phyloP scores from a whole-genome alignment of 129 eudicot genomes.

The Daucus carota region DH1_v3.0 NC_030382.2:53979001-53979500 shows the following conservation, averaged over 20 bases:
- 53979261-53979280: not conserved
- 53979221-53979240: not conserved
- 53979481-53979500: conserved; percentile 65
- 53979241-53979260: not conserved
- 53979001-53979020: conserved; percentile 52
- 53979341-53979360: conserved; percentile 29
- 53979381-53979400: conserved; percentile 67
- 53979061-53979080: conserved; percentile 4
- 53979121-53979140: conserved; percentile 39
- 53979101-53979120: conserved; percentile 43
- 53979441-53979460: not conserved
- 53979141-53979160: conserved; percentile 27
- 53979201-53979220: conserved; percentile 58
- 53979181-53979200: conserved; percentile 70
- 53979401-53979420: conserved; percentile 4
- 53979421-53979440: not conserved
- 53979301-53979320: conserved; percentile 76
- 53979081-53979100: not conserved
- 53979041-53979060: not conserved
- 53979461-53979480: conserved; percentile 3
- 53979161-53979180: conserved; percentile 31
- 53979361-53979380: conserved; percentile 28
- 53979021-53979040: conserved; percentile 48
- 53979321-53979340: conserved; percentile 25
- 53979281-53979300: conserved; percentile 10